Conservation (phyloP, 148 eudicot genomes). For the Vaccinium vitisidaea region DNA sequence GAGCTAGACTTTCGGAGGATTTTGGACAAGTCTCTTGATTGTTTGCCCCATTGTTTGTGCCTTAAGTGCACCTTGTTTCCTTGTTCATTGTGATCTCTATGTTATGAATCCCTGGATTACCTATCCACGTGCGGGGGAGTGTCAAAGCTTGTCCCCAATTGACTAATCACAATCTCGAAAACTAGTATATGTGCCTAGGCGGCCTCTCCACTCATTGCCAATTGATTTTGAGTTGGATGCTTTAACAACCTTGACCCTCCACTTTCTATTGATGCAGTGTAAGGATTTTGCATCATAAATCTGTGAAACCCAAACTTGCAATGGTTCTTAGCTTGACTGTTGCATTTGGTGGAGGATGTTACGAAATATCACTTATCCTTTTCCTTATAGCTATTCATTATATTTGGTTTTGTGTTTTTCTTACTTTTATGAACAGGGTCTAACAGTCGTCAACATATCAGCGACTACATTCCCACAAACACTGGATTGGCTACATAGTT, state of each 20-base stretch:
- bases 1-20: too few species aligned
- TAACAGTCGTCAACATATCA: slow-evolving; percentile 81
- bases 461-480: slow-evolving; percentile 95
- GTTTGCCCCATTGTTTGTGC: too few species aligned
- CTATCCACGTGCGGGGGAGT: too few species aligned
- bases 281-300: not conserved
- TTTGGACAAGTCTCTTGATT: too few species aligned
- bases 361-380: not conserved
- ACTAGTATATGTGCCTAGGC: too few species aligned
- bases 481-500: slow-evolving; percentile 88
- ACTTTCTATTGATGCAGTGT: not conserved
- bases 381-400: not conserved
- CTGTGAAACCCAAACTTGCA: not conserved
- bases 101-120: too few species aligned
- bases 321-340: not conserved
- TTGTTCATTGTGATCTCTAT: too few species aligned
- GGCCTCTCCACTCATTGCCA: too few species aligned
- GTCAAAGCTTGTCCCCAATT: too few species aligned
- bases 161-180: too few species aligned
- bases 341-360: not conserved
- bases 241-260: not conserved
- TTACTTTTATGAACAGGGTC: slow-evolving; percentile 52
- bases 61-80: too few species aligned
- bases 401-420: slow-evolving; percentile 9
- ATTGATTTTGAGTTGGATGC: too few species aligned